Conservation (phyloP, 495 filamentous ascomycete species). For the Aspergillus bertholletiae region DNA sequence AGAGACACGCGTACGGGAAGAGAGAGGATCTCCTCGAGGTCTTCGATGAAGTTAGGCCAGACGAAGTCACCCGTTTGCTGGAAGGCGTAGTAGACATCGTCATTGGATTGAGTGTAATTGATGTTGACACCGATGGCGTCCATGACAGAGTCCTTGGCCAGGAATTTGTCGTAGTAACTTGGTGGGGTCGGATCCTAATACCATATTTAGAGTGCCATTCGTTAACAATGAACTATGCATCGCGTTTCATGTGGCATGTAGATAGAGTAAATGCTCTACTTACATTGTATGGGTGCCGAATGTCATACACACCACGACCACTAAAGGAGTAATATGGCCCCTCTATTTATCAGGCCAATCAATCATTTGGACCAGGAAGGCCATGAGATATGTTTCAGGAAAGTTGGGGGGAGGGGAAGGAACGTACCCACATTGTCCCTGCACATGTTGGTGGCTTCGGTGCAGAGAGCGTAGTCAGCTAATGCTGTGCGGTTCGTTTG, state of each 20-base stretch:
- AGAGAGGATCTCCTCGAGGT: constrained; percentile 49
- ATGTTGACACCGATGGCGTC: constrained; percentile 58
- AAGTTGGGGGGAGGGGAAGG: constrained; percentile 4
- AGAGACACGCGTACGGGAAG: constrained; percentile 60
- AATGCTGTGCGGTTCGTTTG: constrained; percentile 39
- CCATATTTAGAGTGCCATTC: constrained; percentile 18
- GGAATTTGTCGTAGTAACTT: constrained; percentile 54
- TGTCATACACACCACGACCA: constrained; percentile 59
- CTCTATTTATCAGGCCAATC: constrained; percentile 28
- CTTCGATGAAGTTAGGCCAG: constrained; percentile 47
- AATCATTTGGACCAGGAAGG: too few relatives aligned
- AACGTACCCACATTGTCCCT: constrained; percentile 37
- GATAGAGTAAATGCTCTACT: constrained; percentile 17
- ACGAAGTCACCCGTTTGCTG: constrained; percentile 45
- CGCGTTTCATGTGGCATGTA: too few relatives aligned
- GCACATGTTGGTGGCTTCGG: constrained; percentile 39
- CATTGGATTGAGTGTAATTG: constrained; percentile 59
- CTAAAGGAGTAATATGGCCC: constrained; percentile 27
- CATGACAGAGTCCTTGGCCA: constrained; percentile 56
- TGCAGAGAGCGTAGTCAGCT: constrained; percentile 37
- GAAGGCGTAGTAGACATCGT: constrained; percentile 53
- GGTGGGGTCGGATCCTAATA: constrained; percentile 61
- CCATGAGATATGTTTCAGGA: constrained; percentile 16
- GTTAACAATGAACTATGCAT: too few relatives aligned
- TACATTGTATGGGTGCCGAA: constrained; percentile 43